Evolutionary conservation across 78 protist genomes (phyloP).

Genomic region (Mantamonas sphyraenae): DNA sequence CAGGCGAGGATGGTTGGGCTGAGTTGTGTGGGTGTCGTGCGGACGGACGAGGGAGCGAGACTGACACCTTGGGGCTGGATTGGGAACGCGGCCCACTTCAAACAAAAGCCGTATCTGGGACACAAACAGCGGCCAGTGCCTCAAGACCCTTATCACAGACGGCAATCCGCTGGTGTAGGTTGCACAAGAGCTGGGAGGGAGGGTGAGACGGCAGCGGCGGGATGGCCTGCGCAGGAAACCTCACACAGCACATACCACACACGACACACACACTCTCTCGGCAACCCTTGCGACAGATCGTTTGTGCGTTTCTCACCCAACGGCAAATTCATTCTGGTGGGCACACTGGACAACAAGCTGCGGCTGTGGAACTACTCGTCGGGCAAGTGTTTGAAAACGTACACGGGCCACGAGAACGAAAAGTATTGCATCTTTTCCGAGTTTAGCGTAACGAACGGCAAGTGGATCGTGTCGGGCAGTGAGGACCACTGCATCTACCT

Average conservation of each 20-base stretch:
- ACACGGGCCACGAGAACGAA: slow-evolving; percentile 68
- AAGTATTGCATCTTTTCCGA: slow-evolving; percentile 60
- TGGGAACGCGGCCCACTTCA: too few relatives aligned
- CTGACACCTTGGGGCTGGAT: too few relatives aligned
- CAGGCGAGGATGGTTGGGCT: neutral
- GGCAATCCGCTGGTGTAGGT: slow-evolving; percentile 54
- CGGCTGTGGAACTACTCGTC: slow-evolving; percentile 70
- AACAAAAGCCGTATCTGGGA: slow-evolving; percentile 80
- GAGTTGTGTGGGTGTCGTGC: too few relatives aligned
- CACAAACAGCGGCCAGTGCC: slow-evolving; percentile 65
- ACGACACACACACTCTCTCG: too few relatives aligned
- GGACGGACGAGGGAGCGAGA: too few relatives aligned
- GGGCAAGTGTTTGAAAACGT: slow-evolving; percentile 60
- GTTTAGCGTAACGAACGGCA: slow-evolving; percentile 45
- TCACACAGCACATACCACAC: too few relatives aligned
- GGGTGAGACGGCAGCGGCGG: too few relatives aligned
- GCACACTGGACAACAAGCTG: slow-evolving; percentile 55
- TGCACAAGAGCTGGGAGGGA: too few relatives aligned
- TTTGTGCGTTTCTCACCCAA: slow-evolving; percentile 81
- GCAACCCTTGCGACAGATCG: too few relatives aligned
- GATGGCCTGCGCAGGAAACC: too few relatives aligned
- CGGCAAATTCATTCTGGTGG: slow-evolving; percentile 68
- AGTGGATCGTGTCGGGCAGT: slow-evolving; percentile 60
- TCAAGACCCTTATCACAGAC: slow-evolving; percentile 73
- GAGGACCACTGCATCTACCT: slow-evolving; percentile 70